Percentiles rank a stretch among this genome's conserved stretches.
These are phyloP conservation scores for Colletotrichum noveboracense DNA, from an alignment of 2,329 filamentous ascomycete genomes.

Conservation along the genomic window DNA sequence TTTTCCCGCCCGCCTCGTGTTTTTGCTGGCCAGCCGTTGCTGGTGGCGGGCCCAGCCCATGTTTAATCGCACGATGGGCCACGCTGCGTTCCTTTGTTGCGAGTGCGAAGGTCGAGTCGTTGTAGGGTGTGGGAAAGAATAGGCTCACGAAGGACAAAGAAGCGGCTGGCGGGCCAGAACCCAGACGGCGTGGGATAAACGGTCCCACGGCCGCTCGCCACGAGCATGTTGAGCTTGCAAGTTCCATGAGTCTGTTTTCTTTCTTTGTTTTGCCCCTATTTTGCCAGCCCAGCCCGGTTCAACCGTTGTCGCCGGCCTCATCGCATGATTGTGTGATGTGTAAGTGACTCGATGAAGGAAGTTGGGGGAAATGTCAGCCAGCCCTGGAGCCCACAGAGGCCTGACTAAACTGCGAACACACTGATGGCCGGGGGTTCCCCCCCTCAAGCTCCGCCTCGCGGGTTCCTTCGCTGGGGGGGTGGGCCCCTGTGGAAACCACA, in stretches of 20 bases:
- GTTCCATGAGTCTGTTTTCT: neutral
- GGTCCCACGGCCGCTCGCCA: neutral
- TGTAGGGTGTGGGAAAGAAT: neutral
- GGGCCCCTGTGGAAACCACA: too few relatives aligned
- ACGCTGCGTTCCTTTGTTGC: neutral
- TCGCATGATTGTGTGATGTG: neutral
- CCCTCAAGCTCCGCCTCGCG: neutral
- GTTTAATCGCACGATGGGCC: neutral
- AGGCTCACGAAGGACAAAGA: neutral
- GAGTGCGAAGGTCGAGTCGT: neutral
- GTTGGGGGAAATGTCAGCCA: neutral
- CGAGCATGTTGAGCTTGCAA: neutral
- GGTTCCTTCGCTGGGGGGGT: too few relatives aligned
- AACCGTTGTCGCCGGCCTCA: neutral
- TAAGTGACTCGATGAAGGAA: neutral
- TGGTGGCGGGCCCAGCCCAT: neutral
- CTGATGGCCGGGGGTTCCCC: neutral
- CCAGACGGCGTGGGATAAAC: neutral
- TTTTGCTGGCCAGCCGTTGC: neutral
- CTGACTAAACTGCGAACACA: neutral
- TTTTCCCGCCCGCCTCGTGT: neutral
- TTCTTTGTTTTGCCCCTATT: neutral
- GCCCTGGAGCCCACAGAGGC: neutral
- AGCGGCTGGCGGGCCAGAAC: neutral
- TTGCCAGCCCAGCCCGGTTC: neutral